Conservation (phyloP, 2,329 filamentous ascomycete species). For the Fusarium sp. region DNA sequence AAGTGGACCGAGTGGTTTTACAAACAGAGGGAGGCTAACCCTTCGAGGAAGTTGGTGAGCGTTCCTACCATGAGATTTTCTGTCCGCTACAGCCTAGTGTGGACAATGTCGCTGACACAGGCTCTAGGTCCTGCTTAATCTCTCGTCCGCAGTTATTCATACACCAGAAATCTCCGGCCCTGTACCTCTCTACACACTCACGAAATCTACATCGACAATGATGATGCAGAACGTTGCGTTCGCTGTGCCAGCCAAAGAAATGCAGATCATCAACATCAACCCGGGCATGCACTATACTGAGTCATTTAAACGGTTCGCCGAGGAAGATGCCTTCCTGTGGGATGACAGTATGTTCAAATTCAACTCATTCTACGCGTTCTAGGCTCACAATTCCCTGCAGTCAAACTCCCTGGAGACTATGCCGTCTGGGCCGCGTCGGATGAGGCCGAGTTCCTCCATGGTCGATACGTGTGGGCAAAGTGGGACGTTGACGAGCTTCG, state of each 20-base stretch:
- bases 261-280: conserved; percentile 58
- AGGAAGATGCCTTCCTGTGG: conserved; percentile 6
- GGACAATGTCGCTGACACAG: background rate
- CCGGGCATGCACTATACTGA: conserved; percentile 48
- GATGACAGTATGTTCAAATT: conserved; percentile 1
- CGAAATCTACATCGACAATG: background rate
- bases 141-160: background rate
- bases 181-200: conserved; percentile 4
- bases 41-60: background rate
- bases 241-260: conserved; percentile 51
- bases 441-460: conserved; percentile 62
- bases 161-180: background rate
- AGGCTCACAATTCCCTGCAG: background rate
- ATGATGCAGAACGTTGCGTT: conserved; percentile 50
- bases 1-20: background rate
- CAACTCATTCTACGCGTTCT: background rate
- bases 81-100: too few species aligned
- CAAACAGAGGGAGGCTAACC: background rate
- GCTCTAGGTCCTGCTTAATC: background rate
- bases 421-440: conserved; percentile 59
- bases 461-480: conserved; percentile 63
- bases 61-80: background rate
- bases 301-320: conserved; percentile 7
- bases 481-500: conserved; percentile 68
- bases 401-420: conserved; percentile 58